Percentiles rank a stretch among this genome's conserved stretches.
Conservation (phyloP, 805 yeast species). For the Pichia nakasei region DNA sequence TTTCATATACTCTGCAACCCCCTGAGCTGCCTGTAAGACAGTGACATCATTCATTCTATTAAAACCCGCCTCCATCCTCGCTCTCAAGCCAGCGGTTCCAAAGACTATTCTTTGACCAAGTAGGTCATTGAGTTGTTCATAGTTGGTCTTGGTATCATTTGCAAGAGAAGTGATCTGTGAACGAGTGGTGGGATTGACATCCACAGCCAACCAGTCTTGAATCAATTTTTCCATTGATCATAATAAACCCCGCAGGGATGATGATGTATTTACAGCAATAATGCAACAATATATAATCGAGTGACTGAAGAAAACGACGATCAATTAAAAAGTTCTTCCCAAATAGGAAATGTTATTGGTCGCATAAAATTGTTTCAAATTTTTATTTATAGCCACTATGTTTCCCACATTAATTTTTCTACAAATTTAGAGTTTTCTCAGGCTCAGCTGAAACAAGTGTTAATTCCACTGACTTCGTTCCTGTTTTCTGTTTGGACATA, state of each 20-base stretch:
- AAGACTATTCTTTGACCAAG: conserved; percentile 59
- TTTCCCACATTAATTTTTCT: not conserved
- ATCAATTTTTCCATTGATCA: conserved; percentile 17
- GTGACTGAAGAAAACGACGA: no score
- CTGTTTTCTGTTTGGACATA: no score
- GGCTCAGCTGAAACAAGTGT: not conserved
- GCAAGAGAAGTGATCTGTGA: conserved; percentile 44
- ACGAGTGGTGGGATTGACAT: conserved; percentile 35
- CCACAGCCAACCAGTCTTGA: conserved; percentile 31
- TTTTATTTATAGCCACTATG: no score
- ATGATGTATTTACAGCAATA: no score
- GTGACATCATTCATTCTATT: conserved; percentile 84
- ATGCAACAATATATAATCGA: no score
- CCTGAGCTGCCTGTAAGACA: conserved; percentile 84
- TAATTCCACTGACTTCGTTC: no score
- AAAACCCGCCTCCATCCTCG: conserved; percentile 87
- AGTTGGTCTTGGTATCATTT: conserved; percentile 21
- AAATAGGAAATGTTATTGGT: not conserved
- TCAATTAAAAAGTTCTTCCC: no score
- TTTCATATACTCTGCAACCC: conserved; percentile 47
- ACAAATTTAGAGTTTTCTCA: not conserved
- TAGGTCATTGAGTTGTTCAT: conserved; percentile 40
- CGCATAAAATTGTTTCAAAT: not conserved
- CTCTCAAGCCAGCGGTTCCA: conserved; percentile 91
- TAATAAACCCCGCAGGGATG: no score